These are phyloP conservation scores for Lentinula sp. DNA, from an alignment of 768 basidiomycete species.

Conservation along the genomic window DNA sequence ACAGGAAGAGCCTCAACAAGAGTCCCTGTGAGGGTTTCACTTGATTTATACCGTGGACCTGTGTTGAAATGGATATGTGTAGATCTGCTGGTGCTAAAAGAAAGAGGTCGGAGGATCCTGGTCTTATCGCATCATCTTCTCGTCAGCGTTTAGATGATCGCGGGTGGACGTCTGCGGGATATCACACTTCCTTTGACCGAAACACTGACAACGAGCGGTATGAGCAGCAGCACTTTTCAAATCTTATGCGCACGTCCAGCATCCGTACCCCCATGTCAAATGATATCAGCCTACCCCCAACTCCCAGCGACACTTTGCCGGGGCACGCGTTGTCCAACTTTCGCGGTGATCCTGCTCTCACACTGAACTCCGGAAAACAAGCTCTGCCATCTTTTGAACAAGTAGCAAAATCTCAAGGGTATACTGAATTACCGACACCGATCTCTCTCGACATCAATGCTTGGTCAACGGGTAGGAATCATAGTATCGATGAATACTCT, in stretches of 20 bases:
- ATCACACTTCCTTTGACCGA: neutral
- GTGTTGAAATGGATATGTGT: neutral
- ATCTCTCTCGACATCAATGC: constrained; percentile 7
- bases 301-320: neutral
- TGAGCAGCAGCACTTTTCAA: neutral
- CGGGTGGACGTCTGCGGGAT: neutral
- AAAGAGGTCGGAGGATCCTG: neutral
- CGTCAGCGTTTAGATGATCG: constrained; percentile 6
- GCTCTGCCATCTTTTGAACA: neutral
- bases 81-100: constrained; percentile 4
- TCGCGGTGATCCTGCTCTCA: neutral
- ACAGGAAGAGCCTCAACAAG: neutral
- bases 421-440: neutral
- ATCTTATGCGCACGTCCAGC: constrained; percentile 6
- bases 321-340: neutral
- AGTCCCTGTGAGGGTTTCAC: neutral
- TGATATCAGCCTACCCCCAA: neutral
- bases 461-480: neutral
- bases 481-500: constrained; percentile 5
- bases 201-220: neutral
- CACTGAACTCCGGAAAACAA: neutral
- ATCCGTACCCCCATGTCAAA: constrained; percentile 7
- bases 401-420: neutral
- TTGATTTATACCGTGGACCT: neutral
- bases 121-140: neutral